These are phyloP conservation scores for Hymenochaete sp. DNA, from an alignment of 1,284 basidiomycete species.

Conservation along the genomic window DNA sequence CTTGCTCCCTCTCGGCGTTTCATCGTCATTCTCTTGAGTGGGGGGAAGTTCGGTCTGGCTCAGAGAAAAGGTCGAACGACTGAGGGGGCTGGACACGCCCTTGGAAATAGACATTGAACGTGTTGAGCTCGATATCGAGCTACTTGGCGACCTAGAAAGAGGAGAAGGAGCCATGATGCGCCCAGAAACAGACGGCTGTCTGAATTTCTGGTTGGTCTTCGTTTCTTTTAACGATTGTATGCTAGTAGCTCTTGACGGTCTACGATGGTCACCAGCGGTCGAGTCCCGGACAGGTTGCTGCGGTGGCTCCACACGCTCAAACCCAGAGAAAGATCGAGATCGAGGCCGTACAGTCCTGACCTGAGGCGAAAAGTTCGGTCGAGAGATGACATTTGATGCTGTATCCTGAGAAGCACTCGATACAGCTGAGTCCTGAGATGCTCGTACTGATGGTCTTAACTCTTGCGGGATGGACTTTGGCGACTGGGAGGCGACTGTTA, in stretches of 20 bases:
- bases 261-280: conserved; percentile 32
- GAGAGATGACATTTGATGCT: conserved; percentile 33
- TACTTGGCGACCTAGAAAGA: conserved; percentile 39
- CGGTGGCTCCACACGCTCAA: conserved; percentile 26
- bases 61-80: neutral
- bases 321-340: conserved; percentile 67
- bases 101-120: conserved; percentile 9
- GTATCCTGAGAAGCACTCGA: conserved; percentile 5
- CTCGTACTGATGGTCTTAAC: neutral
- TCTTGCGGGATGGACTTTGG: conserved; percentile 3
- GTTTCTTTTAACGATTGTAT: conserved; percentile 12
- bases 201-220: neutral
- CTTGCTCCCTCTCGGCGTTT: conserved; percentile 1
- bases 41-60: neutral
- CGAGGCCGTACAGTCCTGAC: conserved; percentile 45
- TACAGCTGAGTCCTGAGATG: conserved; percentile 7
- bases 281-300: conserved; percentile 29
- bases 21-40: neutral
- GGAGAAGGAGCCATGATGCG: conserved; percentile 39
- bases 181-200: conserved; percentile 15
- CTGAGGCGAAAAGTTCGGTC: conserved; percentile 56
- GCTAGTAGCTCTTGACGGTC: conserved; percentile 9
- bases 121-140: conserved; percentile 13
- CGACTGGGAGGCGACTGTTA: conserved; percentile 1
- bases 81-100: no score